A percentile compares a stretch with the other conserved stretches of the same genome.
phyloP scores from a whole-genome alignment of 768 basidiomycete genomes.

The Inosperma sp. region DNA sequence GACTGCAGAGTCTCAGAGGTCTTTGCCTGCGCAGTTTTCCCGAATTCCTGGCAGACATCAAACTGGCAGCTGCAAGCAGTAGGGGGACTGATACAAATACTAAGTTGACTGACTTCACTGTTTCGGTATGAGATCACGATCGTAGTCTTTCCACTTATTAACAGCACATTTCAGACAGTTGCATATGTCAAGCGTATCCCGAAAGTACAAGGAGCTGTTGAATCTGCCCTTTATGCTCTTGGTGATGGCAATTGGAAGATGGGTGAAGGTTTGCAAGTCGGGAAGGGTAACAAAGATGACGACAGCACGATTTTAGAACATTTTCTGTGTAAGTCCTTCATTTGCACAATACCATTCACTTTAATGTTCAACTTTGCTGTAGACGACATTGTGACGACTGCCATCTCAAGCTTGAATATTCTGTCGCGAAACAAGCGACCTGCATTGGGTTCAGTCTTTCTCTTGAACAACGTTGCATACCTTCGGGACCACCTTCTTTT shows the following conservation, averaged over 20 bases:
- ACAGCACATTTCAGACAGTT: conserved; percentile 44
- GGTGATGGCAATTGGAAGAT: conserved; percentile 92
- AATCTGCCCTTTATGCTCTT: conserved; percentile 58
- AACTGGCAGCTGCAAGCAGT: conserved; percentile 48
- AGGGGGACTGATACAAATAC: conserved; percentile 59
- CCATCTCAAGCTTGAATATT: conserved; percentile 54
- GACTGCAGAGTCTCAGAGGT: conserved; percentile 55
- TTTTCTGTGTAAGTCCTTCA: conserved; percentile 56
- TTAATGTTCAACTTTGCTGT: neutral
- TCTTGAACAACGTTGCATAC: conserved; percentile 76
- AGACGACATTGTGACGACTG: conserved; percentile 76
- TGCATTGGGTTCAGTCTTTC: conserved; percentile 68
- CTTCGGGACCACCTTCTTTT: conserved; percentile 56
- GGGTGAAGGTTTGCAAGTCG: conserved; percentile 74
- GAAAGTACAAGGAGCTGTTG: conserved; percentile 63
- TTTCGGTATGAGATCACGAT: conserved; percentile 40
- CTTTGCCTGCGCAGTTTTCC: conserved; percentile 80
- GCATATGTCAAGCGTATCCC: conserved; percentile 68
- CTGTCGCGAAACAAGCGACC: conserved; percentile 61
- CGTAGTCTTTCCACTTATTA: neutral
- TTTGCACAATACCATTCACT: neutral
- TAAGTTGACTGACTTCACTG: conserved; percentile 57
- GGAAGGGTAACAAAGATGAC: conserved; percentile 37
- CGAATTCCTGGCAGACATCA: conserved; percentile 76
- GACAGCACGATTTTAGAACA: conserved; percentile 70